Percentiles rank a stretch among this genome's conserved stretches.
Evolutionary conservation across 2,329 filamentous ascomycete species (phyloP).

Genomic region (Byssothecium circinans): DNA sequence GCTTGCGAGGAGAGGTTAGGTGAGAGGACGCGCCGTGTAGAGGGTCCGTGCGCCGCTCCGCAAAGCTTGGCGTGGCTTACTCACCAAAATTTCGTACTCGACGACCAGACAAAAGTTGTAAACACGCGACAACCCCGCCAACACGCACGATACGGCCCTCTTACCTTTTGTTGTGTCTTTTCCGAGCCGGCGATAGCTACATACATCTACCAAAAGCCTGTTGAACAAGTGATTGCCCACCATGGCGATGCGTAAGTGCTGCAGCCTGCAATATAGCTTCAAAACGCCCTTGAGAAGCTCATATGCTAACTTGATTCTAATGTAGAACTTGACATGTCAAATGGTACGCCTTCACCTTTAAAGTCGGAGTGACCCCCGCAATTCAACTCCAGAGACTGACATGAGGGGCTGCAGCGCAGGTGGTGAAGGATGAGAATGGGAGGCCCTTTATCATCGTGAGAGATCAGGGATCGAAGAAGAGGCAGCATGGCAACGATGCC

Average conservation of each 20-base stretch:
- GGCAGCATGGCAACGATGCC: slow-evolving; percentile 93
- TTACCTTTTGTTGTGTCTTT: not conserved
- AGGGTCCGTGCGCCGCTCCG: slow-evolving; percentile 2
- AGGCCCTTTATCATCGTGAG: slow-evolving; percentile 97
- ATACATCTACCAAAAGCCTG: not conserved
- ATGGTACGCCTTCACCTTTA: slow-evolving; percentile 64
- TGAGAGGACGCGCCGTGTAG: not conserved
- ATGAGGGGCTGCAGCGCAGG: slow-evolving; percentile 54
- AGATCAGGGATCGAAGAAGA: slow-evolving; percentile 99
- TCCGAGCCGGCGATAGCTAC: slow-evolving; percentile 2
- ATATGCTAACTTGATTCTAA: slow-evolving; percentile 28
- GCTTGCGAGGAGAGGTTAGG: slow-evolving; percentile 1
- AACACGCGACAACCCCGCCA: slow-evolving; percentile 32
- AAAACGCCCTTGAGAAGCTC: not conserved
- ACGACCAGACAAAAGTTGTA: slow-evolving; percentile 12
- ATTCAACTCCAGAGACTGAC: too few relatives aligned
- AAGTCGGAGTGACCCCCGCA: too few relatives aligned
- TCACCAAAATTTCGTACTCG: slow-evolving; percentile 21
- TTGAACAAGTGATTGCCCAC: slow-evolving; percentile 13
- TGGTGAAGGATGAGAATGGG: slow-evolving; percentile 97
- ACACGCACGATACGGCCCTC: slow-evolving; percentile 22
- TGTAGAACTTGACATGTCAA: slow-evolving; percentile 78
- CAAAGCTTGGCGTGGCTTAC: slow-evolving; percentile 13
- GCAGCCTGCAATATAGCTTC: slow-evolving; percentile 21
- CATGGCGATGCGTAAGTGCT: slow-evolving; percentile 46